A percentile compares a stretch with the other conserved stretches of the same genome.
Evolutionary conservation across 2,329 filamentous ascomycete species (phyloP).

Genomic region (Epicoccum sorghinum): DNA sequence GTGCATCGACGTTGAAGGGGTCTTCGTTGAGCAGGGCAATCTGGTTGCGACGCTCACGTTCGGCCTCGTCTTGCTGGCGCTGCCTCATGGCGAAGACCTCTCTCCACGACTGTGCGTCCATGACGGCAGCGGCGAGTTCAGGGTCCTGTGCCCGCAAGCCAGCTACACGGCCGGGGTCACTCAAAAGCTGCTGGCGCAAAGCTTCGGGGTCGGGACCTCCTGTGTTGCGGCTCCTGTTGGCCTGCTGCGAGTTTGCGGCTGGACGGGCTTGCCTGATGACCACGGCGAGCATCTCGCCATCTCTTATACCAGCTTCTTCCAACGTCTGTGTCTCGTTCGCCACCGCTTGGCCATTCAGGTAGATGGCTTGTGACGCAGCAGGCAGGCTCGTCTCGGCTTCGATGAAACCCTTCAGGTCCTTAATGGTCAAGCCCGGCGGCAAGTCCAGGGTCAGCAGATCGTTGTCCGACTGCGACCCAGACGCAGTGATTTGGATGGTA

Average conservation of each 20-base stretch:
- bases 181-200: slow-evolving; percentile 80
- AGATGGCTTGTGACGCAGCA: slow-evolving; percentile 77
- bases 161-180: slow-evolving; percentile 73
- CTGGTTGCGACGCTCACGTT: slow-evolving; percentile 78
- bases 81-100: slow-evolving; percentile 72
- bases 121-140: slow-evolving; percentile 75
- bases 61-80: slow-evolving; percentile 72
- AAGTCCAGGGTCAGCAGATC: slow-evolving; percentile 84
- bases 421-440: slow-evolving; percentile 79
- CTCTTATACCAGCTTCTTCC: slow-evolving; percentile 76
- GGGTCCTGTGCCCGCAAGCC: slow-evolving; percentile 76
- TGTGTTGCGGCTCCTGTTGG: slow-evolving; percentile 35
- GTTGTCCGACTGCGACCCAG: slow-evolving; percentile 69
- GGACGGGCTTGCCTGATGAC: slow-evolving; percentile 62
- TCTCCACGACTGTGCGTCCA: slow-evolving; percentile 78
- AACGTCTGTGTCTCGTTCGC: slow-evolving; percentile 80
- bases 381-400: slow-evolving; percentile 81
- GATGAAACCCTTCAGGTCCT: slow-evolving; percentile 85
- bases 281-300: slow-evolving; percentile 92
- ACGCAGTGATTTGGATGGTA: slow-evolving; percentile 82
- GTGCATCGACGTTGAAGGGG: slow-evolving; percentile 90
- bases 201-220: slow-evolving; percentile 69
- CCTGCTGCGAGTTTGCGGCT: slow-evolving; percentile 16
- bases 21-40: slow-evolving; percentile 89
- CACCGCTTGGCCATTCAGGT: slow-evolving; percentile 86